Evolutionary conservation across 2,329 filamentous ascomycete genomes (phyloP), one percentile per base, ranked within the genome.

Genomic region (Colletotrichum shisoi): DNA sequence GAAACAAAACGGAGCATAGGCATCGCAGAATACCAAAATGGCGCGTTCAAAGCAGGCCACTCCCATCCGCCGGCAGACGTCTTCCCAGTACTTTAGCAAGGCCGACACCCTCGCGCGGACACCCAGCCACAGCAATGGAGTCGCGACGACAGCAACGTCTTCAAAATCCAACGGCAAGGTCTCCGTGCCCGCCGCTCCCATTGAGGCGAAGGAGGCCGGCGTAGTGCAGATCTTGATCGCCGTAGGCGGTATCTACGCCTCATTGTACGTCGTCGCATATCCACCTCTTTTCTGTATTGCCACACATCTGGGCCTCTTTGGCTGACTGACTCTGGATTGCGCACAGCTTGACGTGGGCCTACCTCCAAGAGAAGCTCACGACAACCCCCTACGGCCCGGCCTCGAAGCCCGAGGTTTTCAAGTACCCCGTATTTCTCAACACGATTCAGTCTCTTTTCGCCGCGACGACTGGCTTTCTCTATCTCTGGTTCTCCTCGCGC

Each of bases 351-450:
- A 96, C 94, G 40, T 99, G 95, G 95, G 95, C 92, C 27, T 89
- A 96, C 71, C 90, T 99, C 69, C 95, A 99, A 84, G 95, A 99
- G 80, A 93, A 95, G 74, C 92, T 99, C 74, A 98, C 95, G 34
- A 99, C 95, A 15, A 98, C 93, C 12, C 85, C 88, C 8, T 95
- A 98, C 79, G 91, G 91, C 66, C 80, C 89, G 24, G 76, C 82
- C 4, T 78, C 84, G 61, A 79, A 84, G 37, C 87, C 86, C 49
- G 89, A 96, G 77, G 88, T 92, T 73, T 99, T 97, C 86, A 93
- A 91, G 71, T 97, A 93, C 79, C 91, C 95, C 63, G 89, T 99
- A 74, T 94, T 98, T 77, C 89, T 99, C 73, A 97, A 98, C 80
- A 98, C 95, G 6, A 89, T 98, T 69, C 95, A 99, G 80, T 97